phyloP scores from a whole-genome alignment of 148 eudicot species.

The Vaccinium vitisidaea region DNA sequence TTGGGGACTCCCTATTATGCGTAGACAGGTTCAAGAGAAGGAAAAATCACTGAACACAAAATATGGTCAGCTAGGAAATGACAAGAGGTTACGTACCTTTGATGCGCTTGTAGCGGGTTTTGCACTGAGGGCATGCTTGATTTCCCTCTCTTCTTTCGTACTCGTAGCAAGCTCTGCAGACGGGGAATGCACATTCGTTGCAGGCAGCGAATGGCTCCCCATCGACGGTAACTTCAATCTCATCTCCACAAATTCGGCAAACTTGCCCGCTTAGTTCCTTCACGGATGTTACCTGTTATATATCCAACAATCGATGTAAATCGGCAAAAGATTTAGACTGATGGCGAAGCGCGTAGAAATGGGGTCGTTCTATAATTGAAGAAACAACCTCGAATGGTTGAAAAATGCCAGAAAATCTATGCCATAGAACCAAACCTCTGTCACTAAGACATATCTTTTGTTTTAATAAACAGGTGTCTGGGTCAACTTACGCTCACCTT shows the following conservation, averaged over 20 bases:
- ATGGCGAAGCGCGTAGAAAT: neutral
- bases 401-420: no score
- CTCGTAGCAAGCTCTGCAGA: constrained; percentile 84
- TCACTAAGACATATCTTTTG: no score
- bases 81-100: constrained; percentile 43
- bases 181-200: constrained; percentile 92
- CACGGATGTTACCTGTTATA: constrained; percentile 49
- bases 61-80: neutral
- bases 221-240: constrained; percentile 54
- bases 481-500: no score
- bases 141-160: constrained; percentile 85
- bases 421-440: no score
- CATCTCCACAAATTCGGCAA: constrained; percentile 90
- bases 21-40: neutral
- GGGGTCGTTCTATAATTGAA: neutral
- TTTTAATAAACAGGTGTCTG: no score
- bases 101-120: constrained; percentile 77
- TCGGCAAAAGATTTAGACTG: constrained; percentile 11
- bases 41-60: neutral
- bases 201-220: constrained; percentile 87
- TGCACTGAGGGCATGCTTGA: constrained; percentile 90
- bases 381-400: neutral
- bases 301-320: neutral
- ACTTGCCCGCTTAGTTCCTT: constrained; percentile 70
- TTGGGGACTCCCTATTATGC: constrained; percentile 58